Percentiles rank a stretch among this genome's conserved stretches.
phyloP scores from a whole-genome alignment of 129 eudicot species.

The Mikania micrantha region DNA sequence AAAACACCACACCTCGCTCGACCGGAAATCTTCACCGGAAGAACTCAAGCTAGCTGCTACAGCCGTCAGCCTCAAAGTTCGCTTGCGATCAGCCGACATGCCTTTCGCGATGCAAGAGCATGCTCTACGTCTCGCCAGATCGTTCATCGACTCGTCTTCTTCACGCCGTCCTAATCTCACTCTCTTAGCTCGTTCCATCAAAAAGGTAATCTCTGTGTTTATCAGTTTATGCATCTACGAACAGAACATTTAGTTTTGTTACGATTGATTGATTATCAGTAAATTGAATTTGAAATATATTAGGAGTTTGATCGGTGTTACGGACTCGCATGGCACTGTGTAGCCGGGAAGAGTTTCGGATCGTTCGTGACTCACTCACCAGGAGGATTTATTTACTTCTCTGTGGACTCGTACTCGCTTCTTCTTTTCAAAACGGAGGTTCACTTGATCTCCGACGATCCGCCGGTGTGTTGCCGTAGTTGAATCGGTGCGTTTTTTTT shows the following conservation, averaged over 20 bases:
- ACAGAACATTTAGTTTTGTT: not conserved
- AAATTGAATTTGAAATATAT: not conserved
- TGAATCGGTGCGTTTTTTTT: not conserved
- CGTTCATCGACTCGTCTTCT: slow-evolving; percentile 40
- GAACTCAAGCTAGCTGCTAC: slow-evolving; percentile 48
- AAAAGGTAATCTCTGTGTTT: slow-evolving; percentile 39
- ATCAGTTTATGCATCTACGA: not conserved
- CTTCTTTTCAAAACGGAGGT: slow-evolving; percentile 85
- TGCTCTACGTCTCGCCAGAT: slow-evolving; percentile 54
- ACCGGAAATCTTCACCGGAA: slow-evolving; percentile 13
- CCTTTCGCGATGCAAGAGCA: slow-evolving; percentile 67
- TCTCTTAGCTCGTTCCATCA: slow-evolving; percentile 67
- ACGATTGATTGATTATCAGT: not conserved
- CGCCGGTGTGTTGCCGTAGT: slow-evolving; percentile 6
- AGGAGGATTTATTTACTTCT: slow-evolving; percentile 78
- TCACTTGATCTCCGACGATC: slow-evolving; percentile 30
- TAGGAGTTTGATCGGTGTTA: slow-evolving; percentile 76
- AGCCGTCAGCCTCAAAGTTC: slow-evolving; percentile 42
- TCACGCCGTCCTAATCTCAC: slow-evolving; percentile 53
- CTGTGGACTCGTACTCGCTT: slow-evolving; percentile 49
- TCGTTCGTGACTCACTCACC: slow-evolving; percentile 79
- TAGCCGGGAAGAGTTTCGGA: slow-evolving; percentile 90
- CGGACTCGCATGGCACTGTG: slow-evolving; percentile 91
- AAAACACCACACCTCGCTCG: slow-evolving; percentile 1
- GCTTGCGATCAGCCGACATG: slow-evolving; percentile 76